Base-by-base conservation (phyloP, 352 stramenopile species). In the Phytophthora chlamydospora region DNA sequence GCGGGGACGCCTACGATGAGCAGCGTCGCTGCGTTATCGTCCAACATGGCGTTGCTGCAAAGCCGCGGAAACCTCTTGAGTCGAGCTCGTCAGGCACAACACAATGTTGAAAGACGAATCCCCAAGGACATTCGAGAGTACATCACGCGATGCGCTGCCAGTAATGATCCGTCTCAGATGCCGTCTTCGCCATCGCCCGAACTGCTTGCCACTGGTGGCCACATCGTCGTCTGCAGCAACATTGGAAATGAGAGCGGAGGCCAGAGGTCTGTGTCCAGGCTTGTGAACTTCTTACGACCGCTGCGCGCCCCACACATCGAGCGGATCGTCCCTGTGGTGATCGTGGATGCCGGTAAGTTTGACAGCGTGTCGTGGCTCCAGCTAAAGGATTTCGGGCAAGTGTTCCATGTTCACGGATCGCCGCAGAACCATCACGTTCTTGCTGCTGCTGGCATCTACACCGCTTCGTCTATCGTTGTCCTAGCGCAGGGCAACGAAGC, bases 191-290 rank as follows among this genome's bases (percentile, higher is more conserved):
- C 85, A 17, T 73, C 85, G 9, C 54, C 50, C 3, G 24, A 67
- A 1, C 55, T 93, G 14, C 43, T 93, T 2, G 47, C 68, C 12
- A 27, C 59, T 12, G 86, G 86, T 16, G 79, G 80, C 0, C 86
- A 95, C 36, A 90, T 93, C 58, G 79, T 95, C 17, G 83, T 95
- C 4, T 95, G 86, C 63, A 93, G 86, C 52, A 92, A 90, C 41
- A 73, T 83, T 44, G 79, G 73, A 4, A 84, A 75, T 35, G 84
- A 91, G 54, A 84, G 71, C 27, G 80, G 66, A 9, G 75, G 80
- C 2, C 67, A 85, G 27, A 74, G 80, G 5, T 90, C 82, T 1
- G 70, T 93, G 0, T 76, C 81, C 5, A 72, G 83, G 13, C 48
- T 95, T 5, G 78, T 92, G 17, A 90, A 89, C 35, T 95, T 95